A percentile compares a stretch with the other conserved stretches of the same genome.
Conservation (phyloP, 2,329 filamentous ascomycete species). For the Dactylellina leptospora region DNA sequence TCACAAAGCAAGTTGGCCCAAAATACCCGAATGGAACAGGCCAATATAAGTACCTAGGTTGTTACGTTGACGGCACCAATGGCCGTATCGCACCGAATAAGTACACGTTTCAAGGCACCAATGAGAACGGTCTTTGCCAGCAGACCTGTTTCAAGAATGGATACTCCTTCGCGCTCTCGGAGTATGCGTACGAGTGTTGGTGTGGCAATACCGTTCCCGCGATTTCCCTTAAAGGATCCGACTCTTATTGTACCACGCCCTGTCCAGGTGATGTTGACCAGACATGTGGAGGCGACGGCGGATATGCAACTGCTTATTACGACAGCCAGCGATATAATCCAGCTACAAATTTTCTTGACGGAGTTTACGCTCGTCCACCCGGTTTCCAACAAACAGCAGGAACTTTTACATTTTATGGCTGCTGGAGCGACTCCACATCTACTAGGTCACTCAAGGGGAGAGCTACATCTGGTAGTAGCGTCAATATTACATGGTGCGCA, state of each 20-base stretch:
- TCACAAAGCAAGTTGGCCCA: constrained; percentile 60
- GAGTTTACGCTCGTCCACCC: constrained; percentile 35
- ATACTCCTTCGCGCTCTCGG: constrained; percentile 59
- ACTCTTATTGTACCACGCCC: constrained; percentile 54
- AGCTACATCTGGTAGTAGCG: constrained; percentile 4
- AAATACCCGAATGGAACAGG: constrained; percentile 57
- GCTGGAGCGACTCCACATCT: constrained; percentile 38
- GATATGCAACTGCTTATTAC: constrained; percentile 57
- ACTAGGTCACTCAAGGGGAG: constrained; percentile 35
- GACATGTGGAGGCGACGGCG: constrained; percentile 59
- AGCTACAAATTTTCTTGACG: constrained; percentile 43
- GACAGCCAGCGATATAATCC: constrained; percentile 41
- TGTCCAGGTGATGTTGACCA: constrained; percentile 58
- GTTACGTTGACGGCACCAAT: constrained; percentile 60
- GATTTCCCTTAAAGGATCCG: constrained; percentile 24
- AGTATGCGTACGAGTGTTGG: constrained; percentile 52
- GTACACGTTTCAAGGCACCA: constrained; percentile 58
- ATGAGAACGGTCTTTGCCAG: constrained; percentile 60
- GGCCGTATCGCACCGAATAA: constrained; percentile 59
- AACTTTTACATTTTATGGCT: constrained; percentile 30
- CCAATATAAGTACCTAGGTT: constrained; percentile 61
- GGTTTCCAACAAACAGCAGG: constrained; percentile 32
- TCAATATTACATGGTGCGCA: constrained; percentile 49
- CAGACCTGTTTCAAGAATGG: constrained; percentile 57
- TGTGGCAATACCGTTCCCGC: constrained; percentile 58